Conservation (phyloP, 805 yeast genomes). For the Yamadazyma kitorensis region DNA sequence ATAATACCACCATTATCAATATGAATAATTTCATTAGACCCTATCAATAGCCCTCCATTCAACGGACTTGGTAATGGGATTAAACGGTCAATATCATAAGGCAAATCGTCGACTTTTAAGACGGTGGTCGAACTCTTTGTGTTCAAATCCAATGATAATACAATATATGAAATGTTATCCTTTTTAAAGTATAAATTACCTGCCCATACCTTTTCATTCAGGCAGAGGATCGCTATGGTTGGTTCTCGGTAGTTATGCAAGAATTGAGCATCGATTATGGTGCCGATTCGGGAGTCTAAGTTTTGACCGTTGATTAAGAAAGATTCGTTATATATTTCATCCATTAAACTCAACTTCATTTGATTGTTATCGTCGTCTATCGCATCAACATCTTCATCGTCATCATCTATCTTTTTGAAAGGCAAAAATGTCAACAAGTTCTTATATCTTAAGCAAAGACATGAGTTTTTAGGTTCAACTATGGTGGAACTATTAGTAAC, state of each 20-base stretch:
- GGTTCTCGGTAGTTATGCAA: slow-evolving; percentile 77
- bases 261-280: slow-evolving; percentile 70
- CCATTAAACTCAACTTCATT: slow-evolving; percentile 1
- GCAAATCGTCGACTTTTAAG: slow-evolving; percentile 59
- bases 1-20: slow-evolving; percentile 74
- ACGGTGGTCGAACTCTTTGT: slow-evolving; percentile 63
- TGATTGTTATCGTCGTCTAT: slow-evolving; percentile 7
- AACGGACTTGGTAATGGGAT: slow-evolving; percentile 64
- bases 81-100: slow-evolving; percentile 68
- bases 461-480: slow-evolving; percentile 57
- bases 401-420: slow-evolving; percentile 45
- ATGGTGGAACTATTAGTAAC: slow-evolving; percentile 44
- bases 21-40: slow-evolving; percentile 75
- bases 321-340: slow-evolving; percentile 47
- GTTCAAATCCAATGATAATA: slow-evolving; percentile 63
- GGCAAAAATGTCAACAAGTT: slow-evolving; percentile 75
- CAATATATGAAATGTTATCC: slow-evolving; percentile 61
- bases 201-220: slow-evolving; percentile 65
- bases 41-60: slow-evolving; percentile 67
- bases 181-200: slow-evolving; percentile 61
- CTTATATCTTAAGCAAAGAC: slow-evolving; percentile 58
- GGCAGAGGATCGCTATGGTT: slow-evolving; percentile 67
- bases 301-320: slow-evolving; percentile 55
- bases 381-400: slow-evolving; percentile 25
- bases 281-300: slow-evolving; percentile 55